Conservation (phyloP, 139 green algal genomes). For the Parachlorella kessleri region DNA sequence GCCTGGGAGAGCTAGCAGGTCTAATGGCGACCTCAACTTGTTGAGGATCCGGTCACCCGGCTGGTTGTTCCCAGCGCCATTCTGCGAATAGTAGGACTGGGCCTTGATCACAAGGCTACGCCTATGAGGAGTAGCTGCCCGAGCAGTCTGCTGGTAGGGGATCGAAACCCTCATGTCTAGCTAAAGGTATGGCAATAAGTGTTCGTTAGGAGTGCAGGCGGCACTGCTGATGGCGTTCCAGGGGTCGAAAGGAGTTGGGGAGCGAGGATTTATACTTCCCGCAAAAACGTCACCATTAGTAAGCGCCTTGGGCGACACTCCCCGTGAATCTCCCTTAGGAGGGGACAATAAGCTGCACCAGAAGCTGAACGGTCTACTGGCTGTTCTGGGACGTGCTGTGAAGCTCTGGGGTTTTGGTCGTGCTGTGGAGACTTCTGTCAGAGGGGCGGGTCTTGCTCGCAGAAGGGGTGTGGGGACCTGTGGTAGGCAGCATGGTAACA, state of each 20-base stretch:
- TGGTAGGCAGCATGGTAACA: background rate
- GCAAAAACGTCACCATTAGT: too few relatives aligned
- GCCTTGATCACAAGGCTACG: too few relatives aligned
- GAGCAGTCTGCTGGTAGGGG: too few relatives aligned
- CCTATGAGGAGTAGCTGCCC: too few relatives aligned
- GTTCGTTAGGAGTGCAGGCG: too few relatives aligned
- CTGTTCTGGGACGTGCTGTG: background rate
- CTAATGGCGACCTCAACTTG: constrained; percentile 20
- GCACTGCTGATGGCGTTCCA: too few relatives aligned
- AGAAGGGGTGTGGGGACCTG: background rate
- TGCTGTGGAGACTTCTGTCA: background rate
- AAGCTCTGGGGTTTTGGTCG: background rate
- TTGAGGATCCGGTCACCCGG: constrained; percentile 25
- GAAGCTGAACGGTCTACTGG: background rate
- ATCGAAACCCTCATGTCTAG: too few relatives aligned
- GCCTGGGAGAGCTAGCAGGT: constrained; percentile 29
- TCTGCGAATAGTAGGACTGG: background rate
- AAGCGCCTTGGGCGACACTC: too few relatives aligned
- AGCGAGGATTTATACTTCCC: too few relatives aligned
- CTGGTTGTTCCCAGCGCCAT: background rate
- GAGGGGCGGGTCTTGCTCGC: background rate
- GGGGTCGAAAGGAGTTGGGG: too few relatives aligned
- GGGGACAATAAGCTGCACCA: background rate
- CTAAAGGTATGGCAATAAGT: too few relatives aligned
- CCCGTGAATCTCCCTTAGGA: too few relatives aligned